phyloP scores from a whole-genome alignment of 2,329 filamentous ascomycete species.

The Amesomyces nigricolor region DNA sequence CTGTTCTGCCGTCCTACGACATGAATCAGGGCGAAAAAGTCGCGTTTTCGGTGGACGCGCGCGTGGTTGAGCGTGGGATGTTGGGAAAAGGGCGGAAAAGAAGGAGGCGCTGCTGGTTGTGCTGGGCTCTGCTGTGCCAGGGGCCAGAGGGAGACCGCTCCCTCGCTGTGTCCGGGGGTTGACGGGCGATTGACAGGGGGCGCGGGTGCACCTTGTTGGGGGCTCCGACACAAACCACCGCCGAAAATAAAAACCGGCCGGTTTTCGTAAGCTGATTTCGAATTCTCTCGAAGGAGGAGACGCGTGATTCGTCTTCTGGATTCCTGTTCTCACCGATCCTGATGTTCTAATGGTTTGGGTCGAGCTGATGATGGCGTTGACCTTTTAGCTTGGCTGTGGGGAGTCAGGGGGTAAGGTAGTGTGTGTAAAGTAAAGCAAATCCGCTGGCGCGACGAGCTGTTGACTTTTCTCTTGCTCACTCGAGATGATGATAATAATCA shows the following conservation, averaged over 20 bases:
- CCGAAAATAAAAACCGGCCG: background rate
- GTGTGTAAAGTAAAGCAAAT: background rate
- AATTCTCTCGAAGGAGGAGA: background rate
- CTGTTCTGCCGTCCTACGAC: constrained; percentile 24
- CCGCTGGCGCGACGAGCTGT: constrained; percentile 5
- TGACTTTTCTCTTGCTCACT: background rate
- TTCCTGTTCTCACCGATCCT: constrained; percentile 1
- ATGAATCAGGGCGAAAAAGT: constrained; percentile 20
- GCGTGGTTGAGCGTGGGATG: constrained; percentile 23
- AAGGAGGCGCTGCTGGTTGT: constrained; percentile 9
- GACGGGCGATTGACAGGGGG: constrained; percentile 23
- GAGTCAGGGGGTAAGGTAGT: constrained; percentile 1
- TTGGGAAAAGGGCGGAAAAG: constrained; percentile 18
- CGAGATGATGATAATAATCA: background rate
- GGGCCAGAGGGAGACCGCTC: constrained; percentile 19
- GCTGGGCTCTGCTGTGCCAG: background rate
- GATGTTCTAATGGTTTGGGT: background rate
- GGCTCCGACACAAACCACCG: constrained; percentile 4
- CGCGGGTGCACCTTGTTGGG: constrained; percentile 4
- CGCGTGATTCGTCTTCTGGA: background rate
- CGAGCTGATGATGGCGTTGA: background rate
- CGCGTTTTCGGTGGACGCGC: constrained; percentile 26
- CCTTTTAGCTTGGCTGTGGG: background rate
- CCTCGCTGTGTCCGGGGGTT: constrained; percentile 23
- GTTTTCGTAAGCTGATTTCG: background rate